Percentiles rank a stretch among this genome's conserved stretches.
Evolutionary conservation across 2,329 filamentous ascomycete genomes (phyloP).

Genomic region (Aspergillus sp.): DNA sequence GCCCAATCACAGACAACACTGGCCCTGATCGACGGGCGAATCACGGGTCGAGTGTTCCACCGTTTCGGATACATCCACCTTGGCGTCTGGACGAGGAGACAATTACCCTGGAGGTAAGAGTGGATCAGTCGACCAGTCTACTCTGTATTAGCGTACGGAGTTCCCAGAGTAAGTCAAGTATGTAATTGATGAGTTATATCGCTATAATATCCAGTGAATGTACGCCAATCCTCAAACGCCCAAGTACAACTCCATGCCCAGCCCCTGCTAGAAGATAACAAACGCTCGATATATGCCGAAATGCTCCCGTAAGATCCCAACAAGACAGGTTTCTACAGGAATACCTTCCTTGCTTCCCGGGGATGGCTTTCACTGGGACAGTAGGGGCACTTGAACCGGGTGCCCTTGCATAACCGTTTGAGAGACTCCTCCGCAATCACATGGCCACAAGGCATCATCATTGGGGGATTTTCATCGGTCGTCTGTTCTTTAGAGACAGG

Average conservation of each 20-base stretch:
- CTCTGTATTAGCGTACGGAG: too few species aligned
- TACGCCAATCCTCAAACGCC: constrained; percentile 2
- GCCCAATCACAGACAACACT: constrained; percentile 19
- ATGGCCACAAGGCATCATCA: constrained; percentile 96
- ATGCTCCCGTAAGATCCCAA: constrained; percentile 7
- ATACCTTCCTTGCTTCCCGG: constrained; percentile 72
- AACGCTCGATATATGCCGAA: constrained; percentile 8
- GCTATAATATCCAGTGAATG: not conserved
- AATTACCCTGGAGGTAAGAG: too few species aligned
- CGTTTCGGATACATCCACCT: not conserved
- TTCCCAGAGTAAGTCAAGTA: too few species aligned
- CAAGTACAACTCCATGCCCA: not conserved
- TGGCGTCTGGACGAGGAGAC: too few species aligned
- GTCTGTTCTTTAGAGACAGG: constrained; percentile 96
- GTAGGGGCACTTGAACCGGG: constrained; percentile 91
- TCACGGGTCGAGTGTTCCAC: not conserved
- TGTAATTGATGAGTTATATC: too few species aligned
- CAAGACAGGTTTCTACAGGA: constrained; percentile 49
- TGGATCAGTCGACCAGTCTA: too few species aligned
- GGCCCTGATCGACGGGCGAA: not conserved
- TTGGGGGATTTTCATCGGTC: constrained; percentile 87
- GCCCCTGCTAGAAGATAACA: not conserved
- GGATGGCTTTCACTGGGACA: constrained; percentile 81
- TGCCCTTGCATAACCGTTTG: constrained; percentile 73
- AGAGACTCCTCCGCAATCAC: constrained; percentile 86